Evolutionary conservation across 108 stramenopile species (phyloP).

Genomic region (Fragilaria crotonensis): DNA sequence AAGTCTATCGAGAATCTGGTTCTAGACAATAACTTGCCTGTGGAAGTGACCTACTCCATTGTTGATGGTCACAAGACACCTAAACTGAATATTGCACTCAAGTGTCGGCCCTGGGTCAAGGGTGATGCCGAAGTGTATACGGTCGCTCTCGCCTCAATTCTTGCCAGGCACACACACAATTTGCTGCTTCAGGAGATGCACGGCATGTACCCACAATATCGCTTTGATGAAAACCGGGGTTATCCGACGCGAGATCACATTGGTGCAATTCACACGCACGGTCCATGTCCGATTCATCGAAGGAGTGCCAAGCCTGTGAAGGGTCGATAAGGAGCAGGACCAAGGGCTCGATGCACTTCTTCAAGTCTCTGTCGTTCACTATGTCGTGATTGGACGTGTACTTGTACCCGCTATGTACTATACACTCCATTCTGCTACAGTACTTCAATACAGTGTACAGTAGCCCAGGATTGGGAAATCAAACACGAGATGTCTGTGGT

Average conservation of each 20-base stretch:
- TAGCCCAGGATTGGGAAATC: no score
- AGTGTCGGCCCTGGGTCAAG: constrained; percentile 60
- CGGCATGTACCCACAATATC: constrained; percentile 50
- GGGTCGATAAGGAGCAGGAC: constrained; percentile 23
- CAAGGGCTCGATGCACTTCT: background rate
- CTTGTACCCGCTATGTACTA: no score
- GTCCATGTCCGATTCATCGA: constrained; percentile 56
- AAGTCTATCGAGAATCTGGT: constrained; percentile 66
- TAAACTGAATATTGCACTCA: constrained; percentile 34
- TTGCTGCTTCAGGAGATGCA: constrained; percentile 26
- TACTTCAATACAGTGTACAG: no score
- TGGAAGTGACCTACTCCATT: constrained; percentile 40
- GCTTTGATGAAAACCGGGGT: constrained; percentile 51
- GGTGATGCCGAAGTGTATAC: constrained; percentile 64
- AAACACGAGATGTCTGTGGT: no score
- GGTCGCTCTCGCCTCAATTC: constrained; percentile 60
- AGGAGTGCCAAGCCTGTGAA: constrained; percentile 56
- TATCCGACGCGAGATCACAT: constrained; percentile 50
- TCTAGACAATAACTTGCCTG: constrained; percentile 14
- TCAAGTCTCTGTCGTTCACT: no score
- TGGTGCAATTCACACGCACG: constrained; percentile 42
- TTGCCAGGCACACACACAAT: constrained; percentile 56
- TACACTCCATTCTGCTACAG: no score
- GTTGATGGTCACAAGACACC: constrained; percentile 69
- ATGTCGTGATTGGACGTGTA: no score